These are phyloP conservation scores for Syzygium oleosum DNA, from an alignment of 345 rosid species.

Conservation along the genomic window DNA sequence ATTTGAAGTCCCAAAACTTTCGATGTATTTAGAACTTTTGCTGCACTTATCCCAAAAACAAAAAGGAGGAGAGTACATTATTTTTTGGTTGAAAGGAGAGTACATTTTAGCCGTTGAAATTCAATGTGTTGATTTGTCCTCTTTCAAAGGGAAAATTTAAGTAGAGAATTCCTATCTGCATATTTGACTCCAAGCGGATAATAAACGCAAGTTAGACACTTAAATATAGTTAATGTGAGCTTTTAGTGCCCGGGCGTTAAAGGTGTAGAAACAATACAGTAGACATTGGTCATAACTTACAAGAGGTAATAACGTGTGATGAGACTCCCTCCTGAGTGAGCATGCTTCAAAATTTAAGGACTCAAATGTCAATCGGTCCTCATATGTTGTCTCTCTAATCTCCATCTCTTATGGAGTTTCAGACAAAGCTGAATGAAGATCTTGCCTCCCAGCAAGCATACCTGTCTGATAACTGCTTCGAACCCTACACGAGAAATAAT, in stretches of 20 bases:
- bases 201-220: neutral
- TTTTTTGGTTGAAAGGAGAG: too few relatives aligned
- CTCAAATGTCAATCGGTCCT: neutral
- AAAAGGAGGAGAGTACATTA: neutral
- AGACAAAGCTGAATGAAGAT: conserved; percentile 3
- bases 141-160: neutral
- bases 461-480: conserved; percentile 8
- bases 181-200: neutral
- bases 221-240: neutral
- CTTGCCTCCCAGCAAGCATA: conserved; percentile 11
- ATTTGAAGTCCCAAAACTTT: too few relatives aligned
- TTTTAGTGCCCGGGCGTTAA: neutral
- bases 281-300: neutral
- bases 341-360: neutral
- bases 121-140: neutral
- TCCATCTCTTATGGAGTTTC: conserved; percentile 7
- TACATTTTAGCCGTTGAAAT: neutral
- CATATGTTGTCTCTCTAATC: neutral
- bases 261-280: neutral
- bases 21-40: too few relatives aligned
- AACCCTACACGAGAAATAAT: conserved; percentile 23
- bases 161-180: neutral
- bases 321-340: neutral
- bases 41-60: neutral
- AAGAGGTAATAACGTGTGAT: neutral